phyloP scores from a whole-genome alignment of 78 protist species.

The Mantamonas sphyraenae region DNA sequence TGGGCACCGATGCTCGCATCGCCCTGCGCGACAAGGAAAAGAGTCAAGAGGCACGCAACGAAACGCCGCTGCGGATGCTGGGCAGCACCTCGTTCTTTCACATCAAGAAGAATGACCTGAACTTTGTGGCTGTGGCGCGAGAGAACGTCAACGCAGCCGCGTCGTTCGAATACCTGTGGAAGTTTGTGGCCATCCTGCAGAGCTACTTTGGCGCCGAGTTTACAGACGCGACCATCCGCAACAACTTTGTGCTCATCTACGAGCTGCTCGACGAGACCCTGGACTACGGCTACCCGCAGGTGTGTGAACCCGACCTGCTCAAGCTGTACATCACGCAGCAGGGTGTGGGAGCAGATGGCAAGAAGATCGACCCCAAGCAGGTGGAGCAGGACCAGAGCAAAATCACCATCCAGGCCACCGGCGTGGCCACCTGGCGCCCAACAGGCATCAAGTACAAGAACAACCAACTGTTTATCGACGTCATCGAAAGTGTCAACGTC shows the following conservation, averaged over 20 bases:
- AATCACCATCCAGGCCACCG: slow-evolving; percentile 77
- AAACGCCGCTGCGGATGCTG: slow-evolving; percentile 8
- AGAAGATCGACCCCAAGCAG: not conserved
- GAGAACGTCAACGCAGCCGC: slow-evolving; percentile 37
- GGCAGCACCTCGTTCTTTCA: slow-evolving; percentile 16
- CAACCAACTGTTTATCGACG: slow-evolving; percentile 90
- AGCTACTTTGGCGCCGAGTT: slow-evolving; percentile 65
- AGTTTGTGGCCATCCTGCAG: slow-evolving; percentile 25
- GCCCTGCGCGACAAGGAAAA: no score
- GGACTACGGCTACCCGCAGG: slow-evolving; percentile 93
- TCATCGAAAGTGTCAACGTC: slow-evolving; percentile 61
- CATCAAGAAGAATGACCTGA: slow-evolving; percentile 17
- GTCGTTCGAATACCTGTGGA: slow-evolving; percentile 24
- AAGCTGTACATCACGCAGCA: slow-evolving; percentile 73
- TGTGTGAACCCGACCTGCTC: slow-evolving; percentile 60
- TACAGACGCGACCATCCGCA: slow-evolving; percentile 68
- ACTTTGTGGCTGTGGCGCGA: slow-evolving; percentile 32
- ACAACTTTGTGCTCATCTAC: slow-evolving; percentile 75
- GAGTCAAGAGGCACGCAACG: no score
- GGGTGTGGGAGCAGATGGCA: slow-evolving; percentile 20
- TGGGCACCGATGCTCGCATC: no score
- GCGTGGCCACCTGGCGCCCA: slow-evolving; percentile 78
- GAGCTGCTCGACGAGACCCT: slow-evolving; percentile 87
- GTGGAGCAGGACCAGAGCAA: not conserved
- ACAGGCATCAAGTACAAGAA: slow-evolving; percentile 75